Base-by-base conservation (phyloP, 768 basidiomycete species). In the Agaricus subrufescens region DNA sequence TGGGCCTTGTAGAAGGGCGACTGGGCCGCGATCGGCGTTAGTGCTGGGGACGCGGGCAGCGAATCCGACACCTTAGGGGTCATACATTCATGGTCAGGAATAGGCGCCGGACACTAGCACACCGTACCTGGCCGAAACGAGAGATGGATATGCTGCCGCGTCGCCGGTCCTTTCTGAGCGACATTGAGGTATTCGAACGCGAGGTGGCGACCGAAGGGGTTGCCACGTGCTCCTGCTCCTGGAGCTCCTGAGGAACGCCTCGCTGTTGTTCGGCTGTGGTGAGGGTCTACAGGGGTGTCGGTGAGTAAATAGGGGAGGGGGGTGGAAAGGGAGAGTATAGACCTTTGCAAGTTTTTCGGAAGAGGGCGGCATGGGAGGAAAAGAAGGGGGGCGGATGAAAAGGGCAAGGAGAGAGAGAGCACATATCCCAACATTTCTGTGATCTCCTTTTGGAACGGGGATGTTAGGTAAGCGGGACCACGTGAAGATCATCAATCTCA, bases 71-170 rank as follows among this genome's bases (percentile, higher is more conserved):
- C 25, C 54, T 49, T 9, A 10, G 26, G 15, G 8, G 34, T 7
- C 34, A 40, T 25, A 8, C 10, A n/a, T 7, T 54, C 23, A 47
- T 26, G 3, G 27, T 30, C 4, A 30, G 37, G 26, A 23, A 15
- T 30, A 6, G 12, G 15, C 1, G 3, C 9, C 15, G 25, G 9
- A 46, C 3, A 31, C 19, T 30, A 42, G 39, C 14, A 3, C n/a
- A 27, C 43, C 54, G 15, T 43, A 49, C 54, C n/a, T 56, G 54
- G 14, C 54, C 54, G 39, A 56, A 49, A 31, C 54, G 47, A 23
- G 54, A 56, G 31, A 56, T 56, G 31, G 54, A 43, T 49, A 56
- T 56, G 15, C 54, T 56, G 37, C 54, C 54, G 1, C 53, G 53
- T 15, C 46, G 45, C 31, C 40, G 54, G 19, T 49, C 29, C 31